phyloP scores from a whole-genome alignment of 345 rosid genomes.

The Theobroma cacao region DNA sequence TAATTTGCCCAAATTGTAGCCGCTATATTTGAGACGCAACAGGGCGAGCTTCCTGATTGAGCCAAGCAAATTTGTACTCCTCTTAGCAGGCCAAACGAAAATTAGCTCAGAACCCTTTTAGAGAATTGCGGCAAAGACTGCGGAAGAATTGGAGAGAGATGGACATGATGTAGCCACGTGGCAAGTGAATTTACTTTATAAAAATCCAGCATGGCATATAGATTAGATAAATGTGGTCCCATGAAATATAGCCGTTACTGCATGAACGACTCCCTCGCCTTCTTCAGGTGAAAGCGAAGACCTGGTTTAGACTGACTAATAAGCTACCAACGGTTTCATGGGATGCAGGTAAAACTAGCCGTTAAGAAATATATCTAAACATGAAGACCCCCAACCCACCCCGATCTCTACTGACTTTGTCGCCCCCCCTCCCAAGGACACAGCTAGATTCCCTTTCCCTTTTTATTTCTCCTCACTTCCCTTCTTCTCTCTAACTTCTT shows the following conservation, averaged over 20 bases:
- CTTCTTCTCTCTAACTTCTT: background rate
- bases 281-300: no score
- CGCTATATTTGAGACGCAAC: no score
- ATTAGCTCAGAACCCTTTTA: no score
- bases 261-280: no score
- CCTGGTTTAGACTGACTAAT: background rate
- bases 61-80: no score
- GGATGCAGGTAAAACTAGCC: slow-evolving; percentile 35
- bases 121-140: no score
- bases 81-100: no score
- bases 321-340: slow-evolving; percentile 17
- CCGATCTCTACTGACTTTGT: slow-evolving; percentile 11
- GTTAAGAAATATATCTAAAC: slow-evolving; percentile 21
- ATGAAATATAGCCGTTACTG: slow-evolving; percentile 33
- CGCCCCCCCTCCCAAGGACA: slow-evolving; percentile 4
- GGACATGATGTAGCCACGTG: no score
- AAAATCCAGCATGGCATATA: background rate
- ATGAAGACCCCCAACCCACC: background rate
- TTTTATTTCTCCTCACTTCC: slow-evolving; percentile 5
- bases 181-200: background rate
- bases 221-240: background rate
- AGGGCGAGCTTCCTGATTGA: no score
- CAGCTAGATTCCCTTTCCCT: background rate
- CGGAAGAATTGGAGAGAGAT: background rate
- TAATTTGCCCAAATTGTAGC: no score